Evolutionary conservation across 2,329 filamentous ascomycete species (phyloP), one percentile per base, ranked within the genome.

Genomic region (Diaporthe citrichinensis): DNA sequence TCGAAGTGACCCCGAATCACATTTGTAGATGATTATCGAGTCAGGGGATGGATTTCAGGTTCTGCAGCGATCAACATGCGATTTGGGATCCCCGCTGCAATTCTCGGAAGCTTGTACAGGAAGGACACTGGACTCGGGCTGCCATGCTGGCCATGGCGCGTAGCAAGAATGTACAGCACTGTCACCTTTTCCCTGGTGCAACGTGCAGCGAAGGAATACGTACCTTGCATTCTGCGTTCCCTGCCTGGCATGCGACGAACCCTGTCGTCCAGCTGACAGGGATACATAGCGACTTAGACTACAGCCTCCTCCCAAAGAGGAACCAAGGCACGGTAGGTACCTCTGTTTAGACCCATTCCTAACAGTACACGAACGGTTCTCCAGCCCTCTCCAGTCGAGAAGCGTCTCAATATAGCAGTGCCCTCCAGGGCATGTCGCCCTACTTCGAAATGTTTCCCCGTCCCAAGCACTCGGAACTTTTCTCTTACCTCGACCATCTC

Each of bases 341-440:
- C 71, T 73, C 44, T 53, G 62, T 49, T 49, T 74, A 74, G 72
- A 71, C 74, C 53, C 71, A 55, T 67, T 74, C 68, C 77, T 73
- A 28, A 62, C 59, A 62, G 59, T 41, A 71, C 62, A 65, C 51
- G 62, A 68, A 72, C 67, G 51, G 55, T 74, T 73, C 78, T 78
- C 77, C 73, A 77, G 77, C 76, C 80, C 75, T 80, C 79, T 79
- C 23, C 51, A 28, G 58, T 80, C 79, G 80, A 78, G 80, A 77
- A 78, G 78, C 77, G 80, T 83, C 83, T 85, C 80, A 84, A 84
- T 85, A 84, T 85, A 84, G 84, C 83, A 85, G 83, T 84, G 83
- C 81, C 81, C 81, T 73, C 67, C 81, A 80, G 82, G 80, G 80
- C 80, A 79, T 77, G 80, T 77, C 81, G 79, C 79, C 77, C 79